phyloP scores from a whole-genome alignment of 2,329 filamentous ascomycete genomes.

The Colletotrichum coccodes region DNA sequence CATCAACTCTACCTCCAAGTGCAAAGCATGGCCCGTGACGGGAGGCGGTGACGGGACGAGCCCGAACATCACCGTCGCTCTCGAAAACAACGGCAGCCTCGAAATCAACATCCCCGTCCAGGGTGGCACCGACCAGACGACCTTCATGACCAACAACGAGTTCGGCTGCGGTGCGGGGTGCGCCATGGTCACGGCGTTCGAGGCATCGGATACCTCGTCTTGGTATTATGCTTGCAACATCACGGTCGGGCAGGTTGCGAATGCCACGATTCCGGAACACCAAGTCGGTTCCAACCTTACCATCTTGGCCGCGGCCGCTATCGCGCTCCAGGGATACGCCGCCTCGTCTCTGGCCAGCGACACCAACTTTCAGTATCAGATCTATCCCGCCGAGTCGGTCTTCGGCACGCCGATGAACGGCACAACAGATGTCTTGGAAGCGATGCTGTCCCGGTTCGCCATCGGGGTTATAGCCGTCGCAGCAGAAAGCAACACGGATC shows the following conservation, averaged over 20 bases:
- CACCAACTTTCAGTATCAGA: slow-evolving; percentile 45
- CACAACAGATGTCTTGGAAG: slow-evolving; percentile 44
- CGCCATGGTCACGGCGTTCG: slow-evolving; percentile 47
- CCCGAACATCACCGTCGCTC: slow-evolving; percentile 40
- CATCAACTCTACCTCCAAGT: slow-evolving; percentile 42
- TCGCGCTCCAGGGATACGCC: slow-evolving; percentile 52
- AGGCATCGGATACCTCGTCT: slow-evolving; percentile 45
- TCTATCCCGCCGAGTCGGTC: slow-evolving; percentile 52
- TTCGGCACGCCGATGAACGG: slow-evolving; percentile 49
- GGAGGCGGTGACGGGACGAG: slow-evolving; percentile 43
- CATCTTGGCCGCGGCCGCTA: slow-evolving; percentile 45
- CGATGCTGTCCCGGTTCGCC: slow-evolving; percentile 46
- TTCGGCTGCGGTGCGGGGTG: slow-evolving; percentile 39
- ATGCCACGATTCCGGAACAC: slow-evolving; percentile 48
- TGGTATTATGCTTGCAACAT: slow-evolving; percentile 56
- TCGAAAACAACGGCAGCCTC: slow-evolving; percentile 30
- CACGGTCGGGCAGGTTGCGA: slow-evolving; percentile 44
- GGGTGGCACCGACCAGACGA: slow-evolving; percentile 47
- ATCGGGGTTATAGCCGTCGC: slow-evolving; percentile 47
- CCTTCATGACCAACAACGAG: slow-evolving; percentile 46
- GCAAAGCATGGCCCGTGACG: slow-evolving; percentile 43
- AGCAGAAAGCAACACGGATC: slow-evolving; percentile 41
- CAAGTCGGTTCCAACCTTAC: slow-evolving; percentile 46
- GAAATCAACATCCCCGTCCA: slow-evolving; percentile 34
- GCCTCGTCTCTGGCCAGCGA: slow-evolving; percentile 36